Conservation (phyloP, 139 green algal species). For the Bryopsis sp. region DNA sequence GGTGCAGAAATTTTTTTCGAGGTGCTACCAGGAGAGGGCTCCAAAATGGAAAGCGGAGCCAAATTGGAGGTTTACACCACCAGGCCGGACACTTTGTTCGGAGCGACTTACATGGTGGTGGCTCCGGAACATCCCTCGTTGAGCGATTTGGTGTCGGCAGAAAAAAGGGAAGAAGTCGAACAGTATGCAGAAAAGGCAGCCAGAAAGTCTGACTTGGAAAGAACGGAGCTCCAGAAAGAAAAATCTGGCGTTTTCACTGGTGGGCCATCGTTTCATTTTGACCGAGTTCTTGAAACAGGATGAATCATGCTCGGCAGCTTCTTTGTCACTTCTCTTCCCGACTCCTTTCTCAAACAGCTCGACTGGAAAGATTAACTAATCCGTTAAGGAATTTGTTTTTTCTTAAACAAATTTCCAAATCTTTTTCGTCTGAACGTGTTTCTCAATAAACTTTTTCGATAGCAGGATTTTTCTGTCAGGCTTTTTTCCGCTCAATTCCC, state of each 20-base stretch:
- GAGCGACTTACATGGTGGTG: slow-evolving; percentile 92
- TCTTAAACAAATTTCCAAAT: no score
- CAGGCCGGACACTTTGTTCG: slow-evolving; percentile 93
- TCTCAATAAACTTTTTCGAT: no score
- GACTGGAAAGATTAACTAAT: background rate
- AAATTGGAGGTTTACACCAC: slow-evolving; percentile 80
- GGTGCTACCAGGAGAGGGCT: slow-evolving; percentile 24
- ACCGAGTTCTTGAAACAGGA: no score
- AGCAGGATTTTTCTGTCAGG: no score
- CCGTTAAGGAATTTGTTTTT: background rate
- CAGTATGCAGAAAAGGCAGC: slow-evolving; percentile 68
- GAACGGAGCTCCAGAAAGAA: slow-evolving; percentile 83
- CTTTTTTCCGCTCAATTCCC: no score
- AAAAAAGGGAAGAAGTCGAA: slow-evolving; percentile 46
- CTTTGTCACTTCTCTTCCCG: no score
- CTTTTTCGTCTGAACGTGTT: no score
- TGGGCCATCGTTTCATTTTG: no score
- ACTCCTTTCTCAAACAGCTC: no score
- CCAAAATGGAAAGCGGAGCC: background rate
- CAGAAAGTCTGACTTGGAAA: slow-evolving; percentile 85
- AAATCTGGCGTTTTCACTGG: slow-evolving; percentile 92
- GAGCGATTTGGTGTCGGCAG: slow-evolving; percentile 22
- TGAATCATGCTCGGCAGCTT: no score
- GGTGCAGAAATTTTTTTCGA: slow-evolving; percentile 48
- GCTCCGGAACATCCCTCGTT: slow-evolving; percentile 92